Conservation (phyloP, 768 basidiomycete species). For the Clathrus columnatus region DNA sequence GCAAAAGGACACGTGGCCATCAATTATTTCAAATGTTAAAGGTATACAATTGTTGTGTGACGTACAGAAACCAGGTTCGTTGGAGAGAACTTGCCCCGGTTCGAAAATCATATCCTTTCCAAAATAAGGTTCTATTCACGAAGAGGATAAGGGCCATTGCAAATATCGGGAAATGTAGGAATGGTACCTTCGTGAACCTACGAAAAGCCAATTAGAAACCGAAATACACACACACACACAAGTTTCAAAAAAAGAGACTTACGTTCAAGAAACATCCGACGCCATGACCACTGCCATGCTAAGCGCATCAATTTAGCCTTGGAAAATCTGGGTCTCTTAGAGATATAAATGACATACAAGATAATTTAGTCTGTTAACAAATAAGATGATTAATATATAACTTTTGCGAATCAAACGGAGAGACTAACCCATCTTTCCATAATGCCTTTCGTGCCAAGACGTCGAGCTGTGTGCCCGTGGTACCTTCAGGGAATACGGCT, state of each 20-base stretch:
- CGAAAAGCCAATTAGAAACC: background rate
- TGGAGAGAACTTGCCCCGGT: conserved; percentile 87
- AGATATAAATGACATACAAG: conserved; percentile 39
- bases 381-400: background rate
- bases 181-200: conserved; percentile 63
- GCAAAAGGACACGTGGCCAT: conserved; percentile 12
- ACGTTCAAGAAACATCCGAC: conserved; percentile 69
- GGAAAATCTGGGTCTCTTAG: background rate
- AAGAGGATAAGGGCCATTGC: conserved; percentile 41
- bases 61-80: conserved; percentile 91
- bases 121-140: conserved; percentile 39
- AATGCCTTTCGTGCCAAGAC: conserved; percentile 83
- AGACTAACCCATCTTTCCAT: conserved; percentile 61
- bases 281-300: conserved; percentile 92
- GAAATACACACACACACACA: background rate
- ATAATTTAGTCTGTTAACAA: conserved; percentile 44
- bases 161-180: conserved; percentile 1
- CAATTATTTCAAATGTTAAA: conserved; percentile 12
- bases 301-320: background rate
- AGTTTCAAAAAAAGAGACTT: background rate
- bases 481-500: conserved; percentile 86
- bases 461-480: conserved; percentile 74
- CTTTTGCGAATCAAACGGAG: background rate
- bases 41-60: conserved; percentile 17
- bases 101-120: conserved; percentile 56